A percentile compares a stretch with the other conserved stretches of the same genome.
Conservation (phyloP, 1,139 yeast species). For the Pichia sp. region DNA sequence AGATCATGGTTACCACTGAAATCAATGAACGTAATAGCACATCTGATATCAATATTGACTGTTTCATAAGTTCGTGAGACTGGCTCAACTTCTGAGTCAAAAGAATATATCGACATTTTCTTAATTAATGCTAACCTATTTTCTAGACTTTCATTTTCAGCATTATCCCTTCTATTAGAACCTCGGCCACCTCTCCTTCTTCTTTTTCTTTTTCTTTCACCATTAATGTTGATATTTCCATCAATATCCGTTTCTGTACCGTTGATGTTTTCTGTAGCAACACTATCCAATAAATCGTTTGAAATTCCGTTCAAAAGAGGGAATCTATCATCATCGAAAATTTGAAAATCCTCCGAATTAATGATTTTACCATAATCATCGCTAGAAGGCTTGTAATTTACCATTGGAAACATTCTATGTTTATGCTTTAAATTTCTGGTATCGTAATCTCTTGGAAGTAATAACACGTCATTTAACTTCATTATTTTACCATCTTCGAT, state of each 20-base stretch:
- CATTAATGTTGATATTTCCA: slow-evolving; percentile 12
- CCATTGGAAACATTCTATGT: slow-evolving; percentile 73
- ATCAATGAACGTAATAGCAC: slow-evolving; percentile 74
- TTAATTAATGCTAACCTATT: slow-evolving; percentile 26
- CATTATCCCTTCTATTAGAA: background rate
- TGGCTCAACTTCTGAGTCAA: slow-evolving; percentile 58
- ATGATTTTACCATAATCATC: slow-evolving; percentile 86
- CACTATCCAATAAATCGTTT: slow-evolving; percentile 9
- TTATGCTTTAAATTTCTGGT: slow-evolving; percentile 54
- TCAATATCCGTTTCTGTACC: slow-evolving; percentile 1
- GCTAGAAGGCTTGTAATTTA: slow-evolving; percentile 44
- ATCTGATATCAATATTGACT: slow-evolving; percentile 43
- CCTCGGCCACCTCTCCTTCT: slow-evolving; percentile 12
- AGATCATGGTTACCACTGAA: slow-evolving; percentile 80
- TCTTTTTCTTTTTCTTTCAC: slow-evolving; percentile 16
- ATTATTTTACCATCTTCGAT: slow-evolving; percentile 24
- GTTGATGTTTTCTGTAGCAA: background rate
- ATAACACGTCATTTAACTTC: slow-evolving; percentile 19
- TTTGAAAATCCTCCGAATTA: slow-evolving; percentile 50
- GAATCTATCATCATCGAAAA: slow-evolving; percentile 43
- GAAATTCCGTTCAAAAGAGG: slow-evolving; percentile 18
- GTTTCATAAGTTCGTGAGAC: slow-evolving; percentile 31
- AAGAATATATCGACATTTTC: slow-evolving; percentile 29
- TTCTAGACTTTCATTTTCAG: background rate
- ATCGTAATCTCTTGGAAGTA: slow-evolving; percentile 49